Evolutionary conservation across 2,329 filamentous ascomycete species (phyloP).

Genomic region (Mycocentrospora acerina): DNA sequence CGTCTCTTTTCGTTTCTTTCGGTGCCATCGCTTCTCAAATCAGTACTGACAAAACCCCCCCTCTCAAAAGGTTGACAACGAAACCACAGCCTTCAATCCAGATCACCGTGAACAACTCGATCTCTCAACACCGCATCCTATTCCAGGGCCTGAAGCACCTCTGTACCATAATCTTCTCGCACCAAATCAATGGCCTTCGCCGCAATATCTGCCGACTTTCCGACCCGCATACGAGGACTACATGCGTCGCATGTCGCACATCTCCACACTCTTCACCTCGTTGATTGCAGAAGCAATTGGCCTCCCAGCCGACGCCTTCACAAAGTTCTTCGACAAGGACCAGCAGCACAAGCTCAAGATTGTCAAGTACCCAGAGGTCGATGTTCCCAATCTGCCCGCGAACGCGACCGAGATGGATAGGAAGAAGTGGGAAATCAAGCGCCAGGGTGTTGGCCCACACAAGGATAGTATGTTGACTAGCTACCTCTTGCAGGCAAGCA

Average conservation of each 20-base stretch:
- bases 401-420: constrained; percentile 35
- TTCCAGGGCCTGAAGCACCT: constrained; percentile 64
- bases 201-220: constrained; percentile 65
- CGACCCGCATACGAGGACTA: constrained; percentile 70
- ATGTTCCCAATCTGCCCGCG: constrained; percentile 30
- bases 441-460: constrained; percentile 72
- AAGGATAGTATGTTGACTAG: constrained; percentile 83
- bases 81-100: constrained; percentile 69
- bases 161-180: constrained; percentile 73
- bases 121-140: constrained; percentile 73
- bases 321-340: constrained; percentile 71
- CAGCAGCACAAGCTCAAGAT: constrained; percentile 88
- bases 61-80: constrained; percentile 53
- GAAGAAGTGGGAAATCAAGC: constrained; percentile 54
- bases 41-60: constrained; percentile 31
- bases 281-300: constrained; percentile 83
- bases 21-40: not conserved
- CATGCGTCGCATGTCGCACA: constrained; percentile 70
- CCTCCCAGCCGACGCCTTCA: constrained; percentile 68
- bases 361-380: constrained; percentile 76
- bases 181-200: constrained; percentile 77
- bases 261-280: constrained; percentile 73
- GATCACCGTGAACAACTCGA: constrained; percentile 89
- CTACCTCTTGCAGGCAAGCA: constrained; percentile 77
- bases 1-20: constrained; percentile 2